Evolutionary conservation across 2,329 filamentous ascomycete genomes (phyloP).

Genomic region (Penicillium aurantiogriseum): DNA sequence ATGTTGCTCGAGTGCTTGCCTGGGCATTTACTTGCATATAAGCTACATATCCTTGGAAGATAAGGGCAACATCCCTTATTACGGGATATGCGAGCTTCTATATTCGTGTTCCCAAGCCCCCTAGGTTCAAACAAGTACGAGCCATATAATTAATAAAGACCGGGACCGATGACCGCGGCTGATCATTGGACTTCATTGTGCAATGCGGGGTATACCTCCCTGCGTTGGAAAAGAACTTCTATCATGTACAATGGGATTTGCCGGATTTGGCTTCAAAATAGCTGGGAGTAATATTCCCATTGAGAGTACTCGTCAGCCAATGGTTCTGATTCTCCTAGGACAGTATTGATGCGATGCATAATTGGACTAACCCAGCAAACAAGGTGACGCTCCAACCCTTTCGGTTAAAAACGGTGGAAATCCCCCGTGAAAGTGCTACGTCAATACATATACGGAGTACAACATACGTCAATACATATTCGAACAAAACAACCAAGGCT

Average conservation of each 20-base stretch:
- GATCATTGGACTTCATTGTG: background rate
- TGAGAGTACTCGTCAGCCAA: background rate
- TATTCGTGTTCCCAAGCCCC: background rate
- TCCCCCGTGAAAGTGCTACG: background rate
- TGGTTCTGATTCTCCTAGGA: background rate
- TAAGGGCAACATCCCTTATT: background rate
- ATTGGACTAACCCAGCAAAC: background rate
- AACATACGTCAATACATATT: too few relatives aligned
- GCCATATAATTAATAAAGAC: background rate
- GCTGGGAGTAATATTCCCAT: background rate
- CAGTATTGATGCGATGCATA: background rate
- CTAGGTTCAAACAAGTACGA: background rate
- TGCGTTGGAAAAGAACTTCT: background rate
- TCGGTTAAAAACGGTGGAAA: background rate
- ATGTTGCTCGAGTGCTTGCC: constrained; percentile 10
- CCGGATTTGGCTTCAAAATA: background rate
- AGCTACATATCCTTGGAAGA: background rate
- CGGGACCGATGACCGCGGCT: constrained; percentile 13
- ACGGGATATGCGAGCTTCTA: background rate
- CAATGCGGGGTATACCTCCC: constrained; percentile 18
- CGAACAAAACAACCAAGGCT: background rate
- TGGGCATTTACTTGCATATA: background rate
- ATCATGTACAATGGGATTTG: background rate
- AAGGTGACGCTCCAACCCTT: background rate
- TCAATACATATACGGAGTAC: background rate